Percentiles rank a stretch among this genome's conserved stretches.
These are phyloP conservation scores for Kodamaea fukazawae DNA, from an alignment of 805 yeast species.

Conservation along the genomic window DNA sequence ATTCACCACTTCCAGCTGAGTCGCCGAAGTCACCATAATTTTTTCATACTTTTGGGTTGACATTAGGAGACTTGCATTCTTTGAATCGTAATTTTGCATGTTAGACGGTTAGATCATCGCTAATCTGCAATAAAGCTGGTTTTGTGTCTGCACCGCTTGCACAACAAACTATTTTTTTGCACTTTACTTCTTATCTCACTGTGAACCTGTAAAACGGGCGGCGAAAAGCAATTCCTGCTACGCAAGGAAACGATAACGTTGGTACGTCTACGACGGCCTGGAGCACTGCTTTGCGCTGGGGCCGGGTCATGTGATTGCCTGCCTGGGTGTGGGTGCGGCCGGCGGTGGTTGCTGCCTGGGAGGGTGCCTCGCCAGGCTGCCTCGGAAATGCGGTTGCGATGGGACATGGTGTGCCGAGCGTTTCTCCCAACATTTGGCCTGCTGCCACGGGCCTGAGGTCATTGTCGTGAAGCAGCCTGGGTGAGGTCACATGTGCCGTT, in stretches of 20 bases:
- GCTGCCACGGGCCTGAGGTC: no score
- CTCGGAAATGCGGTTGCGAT: not conserved
- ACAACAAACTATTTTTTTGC: conserved; percentile 2
- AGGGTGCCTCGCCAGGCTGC: not conserved
- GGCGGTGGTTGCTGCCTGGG: not conserved
- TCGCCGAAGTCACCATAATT: no score
- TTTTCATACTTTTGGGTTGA: no score
- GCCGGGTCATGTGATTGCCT: no score
- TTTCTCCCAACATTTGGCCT: not conserved
- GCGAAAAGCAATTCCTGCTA: no score
- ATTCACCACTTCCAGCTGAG: no score
- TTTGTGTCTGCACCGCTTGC: not conserved
- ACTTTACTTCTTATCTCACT: conserved; percentile 8
- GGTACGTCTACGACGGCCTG: no score
- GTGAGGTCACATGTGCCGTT: no score
- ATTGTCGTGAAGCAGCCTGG: no score
- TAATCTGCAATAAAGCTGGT: conserved; percentile 3
- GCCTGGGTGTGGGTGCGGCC: not conserved
- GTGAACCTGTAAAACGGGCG: conserved; percentile 8
- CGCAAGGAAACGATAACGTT: no score
- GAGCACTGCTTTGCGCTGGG: no score
- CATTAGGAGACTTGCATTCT: not conserved
- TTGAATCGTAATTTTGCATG: conserved; percentile 2
- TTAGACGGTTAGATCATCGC: conserved; percentile 4
- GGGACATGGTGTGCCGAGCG: not conserved